Evolutionary conservation across 108 stramenopile genomes (phyloP), one percentile per base, ranked within the genome.

Genomic region (Stephanodiscus minutulus): DNA sequence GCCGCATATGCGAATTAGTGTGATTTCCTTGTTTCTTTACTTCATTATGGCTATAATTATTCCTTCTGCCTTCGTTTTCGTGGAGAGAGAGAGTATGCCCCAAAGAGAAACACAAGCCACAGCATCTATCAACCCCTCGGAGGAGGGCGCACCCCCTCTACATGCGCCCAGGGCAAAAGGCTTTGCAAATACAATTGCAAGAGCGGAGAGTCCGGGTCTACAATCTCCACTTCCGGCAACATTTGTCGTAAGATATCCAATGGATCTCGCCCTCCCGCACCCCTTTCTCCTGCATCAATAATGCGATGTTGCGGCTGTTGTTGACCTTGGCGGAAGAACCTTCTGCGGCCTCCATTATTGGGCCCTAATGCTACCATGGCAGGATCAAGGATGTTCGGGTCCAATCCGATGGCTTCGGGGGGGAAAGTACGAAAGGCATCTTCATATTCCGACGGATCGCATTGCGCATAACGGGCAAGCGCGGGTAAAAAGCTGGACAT

Each of bases 201-300:
- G 35, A 94, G 33, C 13, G 93, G 93, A 27, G 74, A 81, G 64
- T 94, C 92, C 54, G 91, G 93, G 83, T 94, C 91, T 55, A 94
- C 78, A 27, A 75, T 44, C 44, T 72, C 65, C 37, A 22, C 50
- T 68, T 31, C 49, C 24, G 15, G 68, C 72, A 37, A 25, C 77
- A 73, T 11, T 22, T 39, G 39, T 1, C 66, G 65, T 11, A 68
- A 5, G 18, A 43, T 50, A 28, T 52, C 66, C 67, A 64, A 47
- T 15, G 67, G 41, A 33, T 35, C 64, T n/a, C 33, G 56, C 18
- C 50, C 63, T 54, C 62, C 73, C 41, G 18, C 25, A 20, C 41
- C 59, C 20, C 36, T 36, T 25, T 36, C 47, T 13, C 39, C 47
- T 59, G 25, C 54, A n/a, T 52, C 68, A 2, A 22, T 52, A 13